Conservation (phyloP, 495 filamentous ascomycete species). For the Barbatosphaeria neglecta region DNA sequence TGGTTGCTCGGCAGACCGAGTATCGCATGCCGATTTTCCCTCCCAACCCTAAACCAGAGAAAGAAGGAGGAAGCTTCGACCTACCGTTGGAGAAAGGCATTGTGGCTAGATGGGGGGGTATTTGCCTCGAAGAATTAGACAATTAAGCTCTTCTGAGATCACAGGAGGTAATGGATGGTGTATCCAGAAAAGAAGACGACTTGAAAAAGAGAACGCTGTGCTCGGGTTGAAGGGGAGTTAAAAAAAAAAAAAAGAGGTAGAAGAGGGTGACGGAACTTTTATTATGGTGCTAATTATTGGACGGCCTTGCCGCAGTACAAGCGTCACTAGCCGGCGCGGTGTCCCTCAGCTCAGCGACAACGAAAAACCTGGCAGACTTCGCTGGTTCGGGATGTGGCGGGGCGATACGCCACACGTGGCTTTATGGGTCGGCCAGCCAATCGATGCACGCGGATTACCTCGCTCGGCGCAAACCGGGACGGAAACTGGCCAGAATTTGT, state of each 20-base stretch:
- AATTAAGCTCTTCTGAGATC: no score
- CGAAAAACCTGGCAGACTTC: neutral
- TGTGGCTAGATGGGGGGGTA: slow-evolving; percentile 20
- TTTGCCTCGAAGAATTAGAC: no score
- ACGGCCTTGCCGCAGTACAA: no score
- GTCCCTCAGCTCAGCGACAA: slow-evolving; percentile 3
- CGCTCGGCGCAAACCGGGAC: neutral
- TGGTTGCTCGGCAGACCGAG: no score
- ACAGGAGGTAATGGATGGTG: slow-evolving; percentile 1
- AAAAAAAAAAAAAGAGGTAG: slow-evolving; percentile 13
- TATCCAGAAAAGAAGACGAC: slow-evolving; percentile 5
- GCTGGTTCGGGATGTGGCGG: neutral
- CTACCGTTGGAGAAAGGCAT: slow-evolving; percentile 33
- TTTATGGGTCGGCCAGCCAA: neutral
- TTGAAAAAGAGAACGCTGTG: neutral
- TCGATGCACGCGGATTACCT: neutral
- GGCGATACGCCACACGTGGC: neutral
- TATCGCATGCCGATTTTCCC: no score
- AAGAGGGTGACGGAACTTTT: slow-evolving; percentile 5
- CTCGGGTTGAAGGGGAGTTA: neutral
- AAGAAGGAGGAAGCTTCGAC: slow-evolving; percentile 11
- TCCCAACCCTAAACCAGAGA: slow-evolving; percentile 4
- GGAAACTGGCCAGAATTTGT: no score
- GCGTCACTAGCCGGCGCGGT: no score
- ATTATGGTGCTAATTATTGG: no score